A percentile compares a stretch with the other conserved stretches of the same genome.
Conservation (phyloP, 2,329 filamentous ascomycete genomes). For the Epicoccum sorghinum region DNA sequence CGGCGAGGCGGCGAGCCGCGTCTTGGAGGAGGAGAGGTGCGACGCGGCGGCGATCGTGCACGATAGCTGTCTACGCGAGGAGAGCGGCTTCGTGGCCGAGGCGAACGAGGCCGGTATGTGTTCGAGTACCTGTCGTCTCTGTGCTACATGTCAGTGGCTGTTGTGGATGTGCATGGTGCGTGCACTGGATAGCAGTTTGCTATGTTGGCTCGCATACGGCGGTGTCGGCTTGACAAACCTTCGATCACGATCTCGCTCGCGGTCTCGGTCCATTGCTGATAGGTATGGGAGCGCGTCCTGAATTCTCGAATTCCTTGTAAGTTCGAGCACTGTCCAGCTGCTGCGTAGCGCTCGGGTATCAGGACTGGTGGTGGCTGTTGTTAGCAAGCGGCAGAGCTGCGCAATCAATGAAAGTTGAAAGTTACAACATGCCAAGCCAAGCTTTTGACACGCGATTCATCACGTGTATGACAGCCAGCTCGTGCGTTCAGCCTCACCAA, state of each 20-base stretch:
- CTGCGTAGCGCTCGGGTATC: not conserved
- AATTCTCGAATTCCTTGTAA: slow-evolving; percentile 1
- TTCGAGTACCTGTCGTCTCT: slow-evolving; percentile 48
- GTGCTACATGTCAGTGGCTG: slow-evolving; percentile 2
- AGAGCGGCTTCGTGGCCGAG: slow-evolving; percentile 37
- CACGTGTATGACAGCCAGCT: slow-evolving; percentile 12
- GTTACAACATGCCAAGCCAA: slow-evolving; percentile 6
- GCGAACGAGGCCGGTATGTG: slow-evolving; percentile 46
- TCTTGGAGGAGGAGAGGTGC: slow-evolving; percentile 27
- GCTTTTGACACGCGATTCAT: slow-evolving; percentile 15
- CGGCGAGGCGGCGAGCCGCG: slow-evolving; percentile 39
- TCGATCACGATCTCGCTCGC: slow-evolving; percentile 51
- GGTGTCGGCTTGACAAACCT: slow-evolving; percentile 47
- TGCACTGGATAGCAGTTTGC: slow-evolving; percentile 9
- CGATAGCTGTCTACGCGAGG: slow-evolving; percentile 48
- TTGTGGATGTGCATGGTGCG: slow-evolving; percentile 2
- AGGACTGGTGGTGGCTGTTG: not conserved
- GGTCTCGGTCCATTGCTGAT: slow-evolving; percentile 46
- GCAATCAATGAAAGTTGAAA: slow-evolving; percentile 10
- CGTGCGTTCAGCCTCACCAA: not conserved
- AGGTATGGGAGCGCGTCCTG: not conserved
- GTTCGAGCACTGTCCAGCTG: not conserved
- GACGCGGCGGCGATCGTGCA: slow-evolving; percentile 36
- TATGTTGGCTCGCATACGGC: slow-evolving; percentile 18
- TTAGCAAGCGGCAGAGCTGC: not conserved